Conservation (phyloP, 768 basidiomycete genomes). For the Sporobolomyces roseus region DNA sequence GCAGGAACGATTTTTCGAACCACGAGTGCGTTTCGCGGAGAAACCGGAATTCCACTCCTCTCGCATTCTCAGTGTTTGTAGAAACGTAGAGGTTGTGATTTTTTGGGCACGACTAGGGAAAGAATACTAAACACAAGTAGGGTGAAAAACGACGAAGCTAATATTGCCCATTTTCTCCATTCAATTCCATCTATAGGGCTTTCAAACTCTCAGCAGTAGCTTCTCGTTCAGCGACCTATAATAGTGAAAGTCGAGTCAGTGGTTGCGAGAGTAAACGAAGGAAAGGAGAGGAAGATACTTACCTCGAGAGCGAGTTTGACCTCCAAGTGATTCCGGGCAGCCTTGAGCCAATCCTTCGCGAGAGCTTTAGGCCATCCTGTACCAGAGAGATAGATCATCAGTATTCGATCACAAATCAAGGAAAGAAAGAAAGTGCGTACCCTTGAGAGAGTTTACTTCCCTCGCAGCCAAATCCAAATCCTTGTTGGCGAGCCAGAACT, state of each 20-base stretch:
- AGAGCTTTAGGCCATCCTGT: slow-evolving; percentile 60
- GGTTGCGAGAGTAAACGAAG: neutral
- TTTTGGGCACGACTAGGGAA: neutral
- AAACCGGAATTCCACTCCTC: no score
- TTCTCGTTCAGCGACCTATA: slow-evolving; percentile 37
- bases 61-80: no score
- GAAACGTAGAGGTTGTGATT: no score
- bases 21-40: neutral
- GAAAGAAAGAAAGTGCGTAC: slow-evolving; percentile 51
- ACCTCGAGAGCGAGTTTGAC: slow-evolving; percentile 90
- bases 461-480: slow-evolving; percentile 81
- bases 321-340: slow-evolving; percentile 79
- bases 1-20: neutral
- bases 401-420: neutral
- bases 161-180: neutral
- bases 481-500: slow-evolving; percentile 84
- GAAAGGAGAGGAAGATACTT: neutral
- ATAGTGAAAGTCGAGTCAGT: neutral
- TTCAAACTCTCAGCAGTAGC: slow-evolving; percentile 37
- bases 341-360: slow-evolving; percentile 76
- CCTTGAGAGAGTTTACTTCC: slow-evolving; percentile 84
- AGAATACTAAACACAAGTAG: neutral
- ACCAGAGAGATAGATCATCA: neutral
- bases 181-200: slow-evolving; percentile 21
- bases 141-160: neutral